Percentiles rank a stretch among this genome's conserved stretches.
These are phyloP conservation scores for Arbutus unedo DNA, from an alignment of 148 eudicot genomes.

Conservation along the genomic window DNA sequence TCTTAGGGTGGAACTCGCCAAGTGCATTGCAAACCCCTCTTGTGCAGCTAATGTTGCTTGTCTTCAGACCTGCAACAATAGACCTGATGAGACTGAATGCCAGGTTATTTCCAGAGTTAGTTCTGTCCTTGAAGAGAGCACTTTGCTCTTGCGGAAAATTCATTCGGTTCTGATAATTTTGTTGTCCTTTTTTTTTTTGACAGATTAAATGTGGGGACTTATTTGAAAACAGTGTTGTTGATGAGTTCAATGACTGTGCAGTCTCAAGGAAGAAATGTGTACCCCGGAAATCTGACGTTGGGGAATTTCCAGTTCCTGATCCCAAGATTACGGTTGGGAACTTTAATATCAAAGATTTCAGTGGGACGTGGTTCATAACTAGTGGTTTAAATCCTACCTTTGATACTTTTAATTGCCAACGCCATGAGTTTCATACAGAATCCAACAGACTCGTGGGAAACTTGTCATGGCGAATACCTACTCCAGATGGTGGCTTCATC, in stretches of 20 bases:
- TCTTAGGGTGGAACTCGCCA: constrained; percentile 83
- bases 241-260: constrained; percentile 95
- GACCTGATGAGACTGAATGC: constrained; percentile 98
- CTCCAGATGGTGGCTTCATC: constrained; percentile 90
- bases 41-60: constrained; percentile 99
- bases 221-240: constrained; percentile 91
- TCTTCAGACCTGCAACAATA: constrained; percentile 88
- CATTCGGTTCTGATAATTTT: constrained; percentile 1
- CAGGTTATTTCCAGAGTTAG: constrained; percentile 47
- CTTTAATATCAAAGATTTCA: constrained; percentile 71
- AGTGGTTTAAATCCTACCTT: constrained; percentile 92
- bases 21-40: constrained; percentile 92
- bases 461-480: constrained; percentile 71
- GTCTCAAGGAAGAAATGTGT: constrained; percentile 96
- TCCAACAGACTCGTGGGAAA: constrained; percentile 74
- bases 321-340: constrained; percentile 56
- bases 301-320: constrained; percentile 92
- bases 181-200: background rate
- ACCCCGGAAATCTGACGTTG: constrained; percentile 87
- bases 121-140: background rate
- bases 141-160: background rate
- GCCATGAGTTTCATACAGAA: constrained; percentile 83
- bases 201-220: constrained; percentile 98
- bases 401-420: constrained; percentile 85
- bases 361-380: constrained; percentile 81